Evolutionary conservation across 1,284 basidiomycete genomes (phyloP).

Genomic region (Waitea zeae): DNA sequence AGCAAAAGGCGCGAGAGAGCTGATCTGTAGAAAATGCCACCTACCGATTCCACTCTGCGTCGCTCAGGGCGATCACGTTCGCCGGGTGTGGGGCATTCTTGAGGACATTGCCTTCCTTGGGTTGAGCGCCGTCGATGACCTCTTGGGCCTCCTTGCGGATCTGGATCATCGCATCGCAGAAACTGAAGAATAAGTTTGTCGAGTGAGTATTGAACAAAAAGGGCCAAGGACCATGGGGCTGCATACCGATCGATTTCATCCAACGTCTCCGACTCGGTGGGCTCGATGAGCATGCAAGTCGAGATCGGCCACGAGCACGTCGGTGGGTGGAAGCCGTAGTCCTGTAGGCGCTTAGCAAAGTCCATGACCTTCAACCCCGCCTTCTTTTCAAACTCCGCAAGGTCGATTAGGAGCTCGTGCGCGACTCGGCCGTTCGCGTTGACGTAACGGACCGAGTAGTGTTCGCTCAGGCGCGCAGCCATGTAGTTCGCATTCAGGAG

Average conservation of each 20-base stretch:
- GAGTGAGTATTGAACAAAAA: too few relatives aligned
- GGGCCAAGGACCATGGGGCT: slow-evolving; percentile 1
- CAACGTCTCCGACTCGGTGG: slow-evolving; percentile 85
- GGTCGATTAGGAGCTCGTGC: slow-evolving; percentile 89
- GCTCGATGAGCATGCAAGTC: slow-evolving; percentile 90
- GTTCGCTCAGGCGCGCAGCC: slow-evolving; percentile 68
- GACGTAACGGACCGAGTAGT: slow-evolving; percentile 84
- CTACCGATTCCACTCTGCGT: slow-evolving; percentile 71
- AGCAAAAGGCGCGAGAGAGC: slow-evolving; percentile 1
- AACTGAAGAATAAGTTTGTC: slow-evolving; percentile 23
- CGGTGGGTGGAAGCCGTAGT: slow-evolving; percentile 82
- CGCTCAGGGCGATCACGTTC: slow-evolving; percentile 48
- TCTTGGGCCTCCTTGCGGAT: slow-evolving; percentile 89
- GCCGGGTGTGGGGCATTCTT: slow-evolving; percentile 92
- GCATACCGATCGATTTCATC: slow-evolving; percentile 72
- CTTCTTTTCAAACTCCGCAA: slow-evolving; percentile 84
- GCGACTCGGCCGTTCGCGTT: slow-evolving; percentile 86
- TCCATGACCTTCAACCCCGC: slow-evolving; percentile 87
- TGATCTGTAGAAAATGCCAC: too few relatives aligned
- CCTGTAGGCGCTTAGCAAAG: slow-evolving; percentile 91
- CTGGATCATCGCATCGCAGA: slow-evolving; percentile 93
- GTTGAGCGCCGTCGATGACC: slow-evolving; percentile 71
- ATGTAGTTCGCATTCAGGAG: slow-evolving; percentile 97
- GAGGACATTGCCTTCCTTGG: slow-evolving; percentile 78
- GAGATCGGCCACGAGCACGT: slow-evolving; percentile 91